Evolutionary conservation across 192 early-diverging fungal genomes (phyloP), one percentile per base, ranked within the genome.

Genomic region (Spizellomyces punctatus): DNA sequence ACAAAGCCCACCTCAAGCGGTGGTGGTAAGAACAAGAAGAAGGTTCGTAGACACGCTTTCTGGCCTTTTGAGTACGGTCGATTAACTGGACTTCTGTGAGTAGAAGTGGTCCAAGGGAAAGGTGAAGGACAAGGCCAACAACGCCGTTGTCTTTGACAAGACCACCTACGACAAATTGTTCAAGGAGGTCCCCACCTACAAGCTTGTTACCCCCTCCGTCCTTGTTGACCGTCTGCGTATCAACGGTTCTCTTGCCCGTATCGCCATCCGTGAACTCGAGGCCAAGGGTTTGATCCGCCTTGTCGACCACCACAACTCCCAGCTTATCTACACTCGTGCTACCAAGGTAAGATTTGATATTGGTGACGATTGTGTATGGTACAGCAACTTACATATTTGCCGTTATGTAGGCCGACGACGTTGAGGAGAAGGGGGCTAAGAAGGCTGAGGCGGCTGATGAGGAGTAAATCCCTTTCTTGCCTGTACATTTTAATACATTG

Each of bases 51-150:
- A 12, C 52, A 65, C 52, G 27, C 58, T 14, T 22, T 57, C 10
- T 45, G 7, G 16, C 16, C 0, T 10, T 43, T 10, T 43, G 66
- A 60, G 47, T 10, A 9, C 6, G 21, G 10, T 10, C 21, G 0
- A 14, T 57, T 10, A 22, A 27, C 5, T 6, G 5, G 10, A 17
- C 43, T 14, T 17, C 22, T 19, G 50, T 47, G 74, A 83, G 81
- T 73, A 95, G 96, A 99, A 99, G 93, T 99, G 98, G 98, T 99
- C 98, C 71, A 95, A 95, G 90, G 94, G 93, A 78, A 96, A 96
- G 90, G 94, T 96, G 69, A 98, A 98, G 94, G 98, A 99, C 82
- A 98, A 98, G 93, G 92, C 96, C 82, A 98, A 99, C 93, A 98
- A 99, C 91, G 87, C 92, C 80, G 96, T 99, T 77, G 82, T 91